Percentiles rank a stretch among this genome's conserved stretches.
Conservation (phyloP, 2,329 filamentous ascomycete genomes). For the Ceratocystis variospora region DNA sequence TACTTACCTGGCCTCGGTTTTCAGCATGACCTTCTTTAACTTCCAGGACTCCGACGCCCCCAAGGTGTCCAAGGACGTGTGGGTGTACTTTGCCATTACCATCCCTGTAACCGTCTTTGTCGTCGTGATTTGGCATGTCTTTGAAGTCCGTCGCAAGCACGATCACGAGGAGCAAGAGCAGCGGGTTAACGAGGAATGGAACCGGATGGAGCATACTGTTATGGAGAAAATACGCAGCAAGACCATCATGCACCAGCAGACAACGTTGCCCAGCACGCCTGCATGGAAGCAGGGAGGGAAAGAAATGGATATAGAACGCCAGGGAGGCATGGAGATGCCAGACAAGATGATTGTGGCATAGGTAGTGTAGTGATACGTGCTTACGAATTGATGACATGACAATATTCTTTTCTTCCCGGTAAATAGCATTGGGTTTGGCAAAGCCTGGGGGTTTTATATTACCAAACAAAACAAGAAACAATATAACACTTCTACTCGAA, state of each 20-base stretch:
- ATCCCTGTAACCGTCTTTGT: conserved; percentile 43
- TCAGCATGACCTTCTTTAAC: conserved; percentile 55
- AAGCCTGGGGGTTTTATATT: not conserved
- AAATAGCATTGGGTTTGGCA: not conserved
- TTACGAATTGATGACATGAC: conserved; percentile 1
- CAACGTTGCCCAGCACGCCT: conserved; percentile 40
- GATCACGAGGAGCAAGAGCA: conserved; percentile 36
- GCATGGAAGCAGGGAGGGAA: conserved; percentile 40
- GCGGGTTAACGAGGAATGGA: conserved; percentile 41
- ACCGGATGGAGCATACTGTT: conserved; percentile 43
- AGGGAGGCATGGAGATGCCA: conserved; percentile 29
- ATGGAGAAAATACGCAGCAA: conserved; percentile 42
- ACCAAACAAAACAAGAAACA: not conserved
- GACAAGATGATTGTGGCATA: not conserved
- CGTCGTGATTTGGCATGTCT: conserved; percentile 41
- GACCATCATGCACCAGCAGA: conserved; percentile 37
- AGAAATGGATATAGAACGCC: not conserved
- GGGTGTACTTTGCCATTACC: conserved; percentile 51
- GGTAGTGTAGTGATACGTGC: not conserved
- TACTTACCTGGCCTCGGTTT: conserved; percentile 48
- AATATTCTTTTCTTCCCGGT: not conserved
- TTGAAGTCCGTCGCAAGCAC: conserved; percentile 38
- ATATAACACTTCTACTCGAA: not conserved
- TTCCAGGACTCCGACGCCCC: conserved; percentile 35
- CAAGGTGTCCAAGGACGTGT: conserved; percentile 38